These are phyloP conservation scores for Aspergillus sparsus DNA, from an alignment of 495 filamentous ascomycete genomes.

Conservation along the genomic window DNA sequence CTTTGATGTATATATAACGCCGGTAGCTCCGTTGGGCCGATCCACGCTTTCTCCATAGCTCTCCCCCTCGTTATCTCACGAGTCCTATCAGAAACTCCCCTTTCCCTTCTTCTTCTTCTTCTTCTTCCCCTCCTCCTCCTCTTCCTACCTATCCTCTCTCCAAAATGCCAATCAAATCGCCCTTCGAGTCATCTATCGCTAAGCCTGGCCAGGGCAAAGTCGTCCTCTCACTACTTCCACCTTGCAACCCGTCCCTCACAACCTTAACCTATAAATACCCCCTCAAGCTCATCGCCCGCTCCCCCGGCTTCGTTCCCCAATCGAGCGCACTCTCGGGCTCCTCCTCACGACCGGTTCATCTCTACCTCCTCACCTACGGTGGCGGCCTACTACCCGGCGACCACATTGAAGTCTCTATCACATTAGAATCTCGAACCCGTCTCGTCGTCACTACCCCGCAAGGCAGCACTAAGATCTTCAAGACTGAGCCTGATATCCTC, in stretches of 20 bases:
- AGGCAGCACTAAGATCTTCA: constrained; percentile 95
- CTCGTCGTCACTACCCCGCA: constrained; percentile 83
- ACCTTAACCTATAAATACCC: constrained; percentile 88
- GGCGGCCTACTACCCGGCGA: constrained; percentile 90
- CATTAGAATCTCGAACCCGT: constrained; percentile 62
- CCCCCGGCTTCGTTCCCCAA: constrained; percentile 46
- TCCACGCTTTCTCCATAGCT: neutral
- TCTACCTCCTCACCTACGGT: constrained; percentile 93
- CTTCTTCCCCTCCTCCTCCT: neutral
- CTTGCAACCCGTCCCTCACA: constrained; percentile 68
- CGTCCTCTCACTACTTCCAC: constrained; percentile 69
- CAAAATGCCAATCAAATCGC: constrained; percentile 49
- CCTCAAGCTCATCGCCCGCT: constrained; percentile 81
- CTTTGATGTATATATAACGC: constrained; percentile 1
- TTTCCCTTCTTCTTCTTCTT: constrained; percentile 1
- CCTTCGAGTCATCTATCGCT: constrained; percentile 71
- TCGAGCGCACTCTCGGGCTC: constrained; percentile 31
- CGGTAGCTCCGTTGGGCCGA: constrained; percentile 1
- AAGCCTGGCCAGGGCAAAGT: constrained; percentile 77
- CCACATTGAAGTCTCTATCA: constrained; percentile 69
- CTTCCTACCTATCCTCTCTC: neutral
- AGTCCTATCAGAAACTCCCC: constrained; percentile 1
- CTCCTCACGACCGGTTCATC: constrained; percentile 50
- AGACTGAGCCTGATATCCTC: constrained; percentile 54
- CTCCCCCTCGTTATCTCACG: too few relatives aligned